Conservation (phyloP, 2,329 filamentous ascomycete genomes). For the Metarhizium rileyi region DNA sequence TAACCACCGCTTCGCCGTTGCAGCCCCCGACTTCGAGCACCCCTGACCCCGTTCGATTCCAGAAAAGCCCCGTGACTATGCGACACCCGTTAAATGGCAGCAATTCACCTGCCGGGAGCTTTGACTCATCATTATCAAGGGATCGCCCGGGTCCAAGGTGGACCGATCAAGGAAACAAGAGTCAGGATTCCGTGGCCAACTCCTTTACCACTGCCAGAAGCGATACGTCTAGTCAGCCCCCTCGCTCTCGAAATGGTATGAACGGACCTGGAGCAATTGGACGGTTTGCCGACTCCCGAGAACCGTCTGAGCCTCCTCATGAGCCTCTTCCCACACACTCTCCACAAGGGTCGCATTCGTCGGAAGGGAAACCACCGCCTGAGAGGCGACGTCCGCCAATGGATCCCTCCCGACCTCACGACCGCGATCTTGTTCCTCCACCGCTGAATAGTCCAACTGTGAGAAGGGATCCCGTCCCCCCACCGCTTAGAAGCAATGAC, state of each 20-base stretch:
- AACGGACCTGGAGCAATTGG: conserved; percentile 28
- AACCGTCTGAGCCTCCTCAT: conserved; percentile 10
- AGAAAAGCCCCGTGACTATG: conserved; percentile 19
- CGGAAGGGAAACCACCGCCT: conserved; percentile 39
- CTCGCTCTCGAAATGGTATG: conserved; percentile 43
- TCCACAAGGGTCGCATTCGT: conserved; percentile 3
- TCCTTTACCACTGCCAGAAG: conserved; percentile 34
- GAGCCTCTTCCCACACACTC: conserved; percentile 5
- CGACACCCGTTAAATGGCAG: conserved; percentile 28
- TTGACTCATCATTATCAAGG: conserved; percentile 35
- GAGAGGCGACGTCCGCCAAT: conserved; percentile 59
- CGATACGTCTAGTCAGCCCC: conserved; percentile 39
- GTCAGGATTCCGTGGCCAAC: conserved; percentile 46
- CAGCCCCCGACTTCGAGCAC: conserved; percentile 11
- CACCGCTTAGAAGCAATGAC: conserved; percentile 41
- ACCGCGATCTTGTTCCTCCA: conserved; percentile 47
- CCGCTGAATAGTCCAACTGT: conserved; percentile 43
- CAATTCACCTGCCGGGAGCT: conserved; percentile 40
- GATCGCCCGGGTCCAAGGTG: conserved; percentile 34
- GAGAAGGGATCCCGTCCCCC: conserved; percentile 35
- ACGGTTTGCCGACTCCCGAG: conserved; percentile 22
- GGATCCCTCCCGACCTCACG: conserved; percentile 46
- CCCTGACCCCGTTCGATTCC: conserved; percentile 19
- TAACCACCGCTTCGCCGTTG: conserved; percentile 8
- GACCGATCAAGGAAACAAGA: conserved; percentile 41